These are phyloP conservation scores for Agrocybe praecox DNA, from an alignment of 768 basidiomycete genomes.

Conservation along the genomic window DNA sequence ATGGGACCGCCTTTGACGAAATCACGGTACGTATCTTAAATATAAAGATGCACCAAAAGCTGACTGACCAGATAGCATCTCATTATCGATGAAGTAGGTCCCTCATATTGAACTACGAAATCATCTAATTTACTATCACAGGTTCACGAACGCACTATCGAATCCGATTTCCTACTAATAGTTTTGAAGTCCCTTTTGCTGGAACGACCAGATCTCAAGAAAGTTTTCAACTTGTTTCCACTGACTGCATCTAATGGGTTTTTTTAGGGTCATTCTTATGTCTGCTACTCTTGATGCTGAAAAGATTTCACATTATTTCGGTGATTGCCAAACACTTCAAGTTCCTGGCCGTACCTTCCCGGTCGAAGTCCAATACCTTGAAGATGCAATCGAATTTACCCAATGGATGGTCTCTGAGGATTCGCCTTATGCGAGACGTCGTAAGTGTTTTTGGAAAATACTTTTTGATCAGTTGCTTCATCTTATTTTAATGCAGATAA, in stretches of 20 bases:
- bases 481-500: constrained; percentile 44
- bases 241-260: background rate
- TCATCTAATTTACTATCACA: constrained; percentile 23
- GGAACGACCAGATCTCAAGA: constrained; percentile 86
- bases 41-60: background rate
- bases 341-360: constrained; percentile 97
- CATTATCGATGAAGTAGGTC: constrained; percentile 86
- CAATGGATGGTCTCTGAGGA: constrained; percentile 77
- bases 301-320: constrained; percentile 88
- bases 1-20: constrained; percentile 87
- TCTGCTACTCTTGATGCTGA: constrained; percentile 94
- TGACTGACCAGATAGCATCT: constrained; percentile 62
- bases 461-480: constrained; percentile 1
- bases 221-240: constrained; percentile 14
- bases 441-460: constrained; percentile 42
- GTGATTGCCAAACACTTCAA: constrained; percentile 79
- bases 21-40: constrained; percentile 68
- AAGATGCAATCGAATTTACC: constrained; percentile 87
- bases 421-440: constrained; percentile 77
- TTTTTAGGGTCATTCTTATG: constrained; percentile 86
- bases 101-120: background rate
- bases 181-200: constrained; percentile 84
- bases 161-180: constrained; percentile 95
- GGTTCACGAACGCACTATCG: constrained; percentile 97
- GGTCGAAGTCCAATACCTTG: constrained; percentile 81